Base-by-base conservation (phyloP, 306 rosid genomes). In the Cucumis hystrix region DNA sequence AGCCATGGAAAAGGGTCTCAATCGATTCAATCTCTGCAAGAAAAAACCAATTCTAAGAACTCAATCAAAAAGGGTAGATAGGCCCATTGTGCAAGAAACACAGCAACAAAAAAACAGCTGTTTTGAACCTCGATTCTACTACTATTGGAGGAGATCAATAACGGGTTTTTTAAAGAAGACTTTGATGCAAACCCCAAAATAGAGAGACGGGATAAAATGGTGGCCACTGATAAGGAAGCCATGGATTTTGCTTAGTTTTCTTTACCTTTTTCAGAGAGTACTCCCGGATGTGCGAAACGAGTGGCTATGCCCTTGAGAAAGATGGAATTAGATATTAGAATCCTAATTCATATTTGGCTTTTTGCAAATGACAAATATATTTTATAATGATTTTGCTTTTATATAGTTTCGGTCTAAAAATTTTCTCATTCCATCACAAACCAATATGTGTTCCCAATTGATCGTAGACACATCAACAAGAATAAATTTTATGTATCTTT, bases 1-100 rank as follows among this genome's bases (percentile, higher is more conserved):
- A 8, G 97, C 97, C 97, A 95, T 95, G 11, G 96, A 91, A 16
- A 87, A 83, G 56, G 86, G 75, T 28, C 95, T 88, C 43, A 83
- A 85, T 23, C 77, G 84, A 72, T 57, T 63, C 20, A 79, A 17
- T 64, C 65, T 86, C 97, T 92, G 89, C 82, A 74, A 51, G 58
- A 57, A 15, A 23, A 23, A 61, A 0, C 13, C 5, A 56, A 54
- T 39, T 3, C 10, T 2, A 37, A 39, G 33, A 40, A 40, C 66
- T 37, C 74, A 57, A 21, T 2, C 6, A 5, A 10, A 8, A 43
- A 77, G 28, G 4, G 6, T 11, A 23, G 30, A 4, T 66, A 66
- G 66, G 66, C 15, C 66, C 33, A 14, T 62, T 30, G 71, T 23
- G 3, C 4, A 25, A 39, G 35, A 55, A 62, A 65, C 37, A 9